Evolutionary conservation across 129 eudicot species (phyloP).

Genomic region (Pittosporum tobira): DNA sequence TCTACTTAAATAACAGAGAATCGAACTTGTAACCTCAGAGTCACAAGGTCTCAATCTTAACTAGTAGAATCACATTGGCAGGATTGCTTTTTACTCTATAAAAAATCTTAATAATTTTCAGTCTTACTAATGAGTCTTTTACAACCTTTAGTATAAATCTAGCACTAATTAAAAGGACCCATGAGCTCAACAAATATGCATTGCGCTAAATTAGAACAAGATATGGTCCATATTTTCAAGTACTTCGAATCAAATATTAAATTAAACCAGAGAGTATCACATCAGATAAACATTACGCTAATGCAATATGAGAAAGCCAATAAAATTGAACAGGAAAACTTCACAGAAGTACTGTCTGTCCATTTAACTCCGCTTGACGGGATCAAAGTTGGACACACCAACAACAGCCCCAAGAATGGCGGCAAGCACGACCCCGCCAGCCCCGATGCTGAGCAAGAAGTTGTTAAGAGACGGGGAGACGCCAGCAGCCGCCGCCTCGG

Average conservation of each 20-base stretch:
- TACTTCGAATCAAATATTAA: not conserved
- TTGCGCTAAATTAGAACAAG: too few relatives aligned
- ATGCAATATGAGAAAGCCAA: not conserved
- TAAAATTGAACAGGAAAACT: not conserved
- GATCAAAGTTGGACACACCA: conserved; percentile 81
- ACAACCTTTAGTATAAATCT: too few relatives aligned
- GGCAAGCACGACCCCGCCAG: conserved; percentile 62
- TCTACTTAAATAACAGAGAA: too few relatives aligned
- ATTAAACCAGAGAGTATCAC: conserved; percentile 2
- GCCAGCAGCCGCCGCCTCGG: conserved; percentile 59
- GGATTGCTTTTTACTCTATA: too few relatives aligned
- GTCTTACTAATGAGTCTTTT: too few relatives aligned
- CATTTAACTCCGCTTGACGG: conserved; percentile 57
- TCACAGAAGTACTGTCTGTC: not conserved
- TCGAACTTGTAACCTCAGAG: too few relatives aligned
- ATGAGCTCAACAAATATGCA: too few relatives aligned
- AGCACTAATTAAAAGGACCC: too few relatives aligned
- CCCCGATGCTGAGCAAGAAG: conserved; percentile 76
- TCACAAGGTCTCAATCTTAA: too few relatives aligned
- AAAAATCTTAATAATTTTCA: too few relatives aligned
- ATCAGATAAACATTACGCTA: too few relatives aligned
- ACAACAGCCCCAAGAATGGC: conserved; percentile 53
- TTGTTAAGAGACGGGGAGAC: conserved; percentile 74
- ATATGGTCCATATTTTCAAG: not conserved
- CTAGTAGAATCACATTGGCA: too few relatives aligned